Base-by-base conservation (phyloP, 192 early-diverging fungal species). In the Backusella circina region DNA sequence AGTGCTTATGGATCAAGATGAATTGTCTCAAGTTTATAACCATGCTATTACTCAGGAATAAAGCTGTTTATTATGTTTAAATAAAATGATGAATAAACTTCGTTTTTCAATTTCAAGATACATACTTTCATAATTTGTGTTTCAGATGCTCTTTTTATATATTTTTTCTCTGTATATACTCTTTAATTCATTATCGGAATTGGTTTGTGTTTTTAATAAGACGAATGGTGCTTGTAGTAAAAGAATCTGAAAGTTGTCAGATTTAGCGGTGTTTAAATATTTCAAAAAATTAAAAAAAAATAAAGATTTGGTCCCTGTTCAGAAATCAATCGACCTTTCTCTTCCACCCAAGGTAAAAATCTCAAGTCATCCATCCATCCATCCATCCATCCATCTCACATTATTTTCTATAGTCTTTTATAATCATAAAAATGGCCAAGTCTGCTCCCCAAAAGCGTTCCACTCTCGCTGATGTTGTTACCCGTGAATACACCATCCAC, bases 401-500 rank as follows among this genome's bases (percentile, higher is more conserved):
- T 57, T 3, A 44, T 51, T 28, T 26, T 12, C 3, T 28, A 1
- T 61, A 61, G 54, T 61, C 54, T 57, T 57, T 26, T 13, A n/a
- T 61, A 47, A 16, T n/a, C 7, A 47, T 51, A 3, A 28, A 61
- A 28, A 70, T 38, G 69, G 37, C 37, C 39, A 41, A 39, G n/a
- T 26, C 37, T 41, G 39, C 69, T 37, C n/a, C 69, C 10, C 69
- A 70, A 70, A 90, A 93, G 90, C 91, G 92, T 82, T 94, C 92
- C 71, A 91, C 92, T 70, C 86, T 93, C 80, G 84, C 89, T 83
- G 92, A 95, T 88, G 96, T 96, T 79, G 93, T 99, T 80, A 97
- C 96, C 79, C 92, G 96, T 82, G 98, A 99, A 81, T 97, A 96
- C 93, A 99, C 98, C 83, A 99, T 99, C 87, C 95, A 99, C 93